Percentiles rank a stretch among this genome's conserved stretches.
Evolutionary conservation across 768 basidiomycete genomes (phyloP).

Genomic region (Xerocomus potaroensis): DNA sequence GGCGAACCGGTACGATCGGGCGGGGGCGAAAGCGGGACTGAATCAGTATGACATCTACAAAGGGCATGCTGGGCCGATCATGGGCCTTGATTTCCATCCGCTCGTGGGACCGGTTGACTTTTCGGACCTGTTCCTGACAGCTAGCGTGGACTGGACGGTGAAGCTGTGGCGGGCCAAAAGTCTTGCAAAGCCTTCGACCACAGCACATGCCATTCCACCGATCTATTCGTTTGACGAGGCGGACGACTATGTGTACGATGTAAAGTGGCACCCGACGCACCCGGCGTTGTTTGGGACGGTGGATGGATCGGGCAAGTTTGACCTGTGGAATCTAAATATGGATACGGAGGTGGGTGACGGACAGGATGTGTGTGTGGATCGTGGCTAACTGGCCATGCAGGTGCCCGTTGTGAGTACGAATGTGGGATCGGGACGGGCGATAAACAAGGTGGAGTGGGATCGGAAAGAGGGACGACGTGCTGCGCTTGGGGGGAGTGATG

Average conservation of each 20-base stretch:
- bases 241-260: slow-evolving; percentile 98
- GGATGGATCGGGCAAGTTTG: slow-evolving; percentile 93
- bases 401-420: slow-evolving; percentile 88
- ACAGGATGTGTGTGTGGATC: background rate
- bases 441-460: slow-evolving; percentile 98
- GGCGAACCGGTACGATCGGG: slow-evolving; percentile 94
- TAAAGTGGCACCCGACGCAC: slow-evolving; percentile 95
- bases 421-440: slow-evolving; percentile 73
- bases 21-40: slow-evolving; percentile 93
- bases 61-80: slow-evolving; percentile 90
- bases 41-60: slow-evolving; percentile 92
- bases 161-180: slow-evolving; percentile 91
- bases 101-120: slow-evolving; percentile 89
- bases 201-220: slow-evolving; percentile 53
- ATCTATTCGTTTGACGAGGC: slow-evolving; percentile 96
- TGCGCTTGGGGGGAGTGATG: slow-evolving; percentile 89
- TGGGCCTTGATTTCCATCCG: slow-evolving; percentile 94
- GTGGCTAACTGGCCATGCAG: slow-evolving; percentile 37
- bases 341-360: slow-evolving; percentile 80
- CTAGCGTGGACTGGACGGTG: slow-evolving; percentile 97
- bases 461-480: slow-evolving; percentile 86
- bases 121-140: slow-evolving; percentile 89
- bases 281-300: slow-evolving; percentile 92
- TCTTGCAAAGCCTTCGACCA: slow-evolving; percentile 66
- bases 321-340: slow-evolving; percentile 95